A percentile compares a stretch with the other conserved stretches of the same genome.
phyloP scores from a whole-genome alignment of 305 asterid genomes.

The Fraxinus xanthoxyloides region DNA sequence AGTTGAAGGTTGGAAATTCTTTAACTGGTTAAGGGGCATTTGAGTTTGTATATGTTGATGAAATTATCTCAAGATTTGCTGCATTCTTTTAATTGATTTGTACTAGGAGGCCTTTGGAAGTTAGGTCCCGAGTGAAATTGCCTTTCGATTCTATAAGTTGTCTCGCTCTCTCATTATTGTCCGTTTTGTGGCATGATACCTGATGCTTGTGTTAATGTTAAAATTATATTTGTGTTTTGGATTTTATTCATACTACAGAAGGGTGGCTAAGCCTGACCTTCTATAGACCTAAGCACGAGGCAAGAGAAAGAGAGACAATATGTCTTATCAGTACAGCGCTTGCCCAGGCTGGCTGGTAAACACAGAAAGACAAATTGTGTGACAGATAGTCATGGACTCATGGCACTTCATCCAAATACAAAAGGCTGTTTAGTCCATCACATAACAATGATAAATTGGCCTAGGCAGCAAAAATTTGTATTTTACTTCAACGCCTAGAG shows the following conservation, averaged over 20 bases:
- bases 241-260: not conserved
- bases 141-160: not conserved
- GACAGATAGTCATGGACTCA: not conserved
- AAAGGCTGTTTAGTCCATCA: not conserved
- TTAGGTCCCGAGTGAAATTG: not conserved
- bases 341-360: not conserved
- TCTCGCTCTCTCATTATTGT: not conserved
- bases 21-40: conserved; percentile 22
- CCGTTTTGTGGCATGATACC: not conserved
- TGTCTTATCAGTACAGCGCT: not conserved
- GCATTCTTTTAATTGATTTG: not conserved
- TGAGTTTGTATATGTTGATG: conserved; percentile 40
- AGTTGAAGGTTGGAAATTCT: conserved; percentile 37
- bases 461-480: not conserved
- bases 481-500: not conserved
- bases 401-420: not conserved
- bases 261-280: not conserved
- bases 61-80: not conserved
- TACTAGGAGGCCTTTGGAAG: not conserved
- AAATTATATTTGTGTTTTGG: too few species aligned
- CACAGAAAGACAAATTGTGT: not conserved
- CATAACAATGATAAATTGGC: not conserved
- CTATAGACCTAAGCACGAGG: not conserved
- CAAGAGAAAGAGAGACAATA: not conserved
- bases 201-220: not conserved